A percentile compares a stretch with the other conserved stretches of the same genome.
These are phyloP conservation scores for Bruguiera sexangula DNA, from an alignment of 345 rosid genomes.

Conservation along the genomic window DNA sequence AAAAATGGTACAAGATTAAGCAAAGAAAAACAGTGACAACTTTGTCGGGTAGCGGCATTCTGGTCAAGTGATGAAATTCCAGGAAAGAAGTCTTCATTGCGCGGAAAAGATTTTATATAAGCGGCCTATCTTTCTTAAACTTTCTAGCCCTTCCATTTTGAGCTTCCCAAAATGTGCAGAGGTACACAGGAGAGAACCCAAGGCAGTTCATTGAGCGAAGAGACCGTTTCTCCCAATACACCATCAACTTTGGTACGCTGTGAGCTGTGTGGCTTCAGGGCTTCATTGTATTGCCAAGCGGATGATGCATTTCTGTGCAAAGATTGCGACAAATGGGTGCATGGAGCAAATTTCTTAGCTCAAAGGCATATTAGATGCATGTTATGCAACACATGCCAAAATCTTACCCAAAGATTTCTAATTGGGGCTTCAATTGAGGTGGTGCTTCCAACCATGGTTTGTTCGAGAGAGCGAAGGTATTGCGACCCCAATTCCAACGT, in stretches of 20 bases:
- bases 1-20: background rate
- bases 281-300: constrained; percentile 70
- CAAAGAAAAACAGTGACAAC: constrained; percentile 8
- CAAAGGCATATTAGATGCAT: constrained; percentile 69
- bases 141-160: background rate
- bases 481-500: constrained; percentile 21
- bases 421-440: constrained; percentile 48
- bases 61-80: constrained; percentile 16
- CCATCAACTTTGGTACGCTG: constrained; percentile 35
- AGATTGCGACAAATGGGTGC: constrained; percentile 70
- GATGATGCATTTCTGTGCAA: constrained; percentile 70
- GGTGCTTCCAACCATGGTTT: constrained; percentile 32
- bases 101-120: constrained; percentile 9
- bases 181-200: constrained; percentile 36
- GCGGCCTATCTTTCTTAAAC: background rate
- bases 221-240: constrained; percentile 3
- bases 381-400: constrained; percentile 60
- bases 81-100: constrained; percentile 6
- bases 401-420: constrained; percentile 52
- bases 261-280: constrained; percentile 60
- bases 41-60: constrained; percentile 26
- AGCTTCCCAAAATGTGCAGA: constrained; percentile 44
- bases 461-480: constrained; percentile 24
- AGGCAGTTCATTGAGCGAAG: constrained; percentile 11
- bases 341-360: constrained; percentile 77